phyloP scores from a whole-genome alignment of 441 rosid species.

The Aleurites moluccanus region DNA sequence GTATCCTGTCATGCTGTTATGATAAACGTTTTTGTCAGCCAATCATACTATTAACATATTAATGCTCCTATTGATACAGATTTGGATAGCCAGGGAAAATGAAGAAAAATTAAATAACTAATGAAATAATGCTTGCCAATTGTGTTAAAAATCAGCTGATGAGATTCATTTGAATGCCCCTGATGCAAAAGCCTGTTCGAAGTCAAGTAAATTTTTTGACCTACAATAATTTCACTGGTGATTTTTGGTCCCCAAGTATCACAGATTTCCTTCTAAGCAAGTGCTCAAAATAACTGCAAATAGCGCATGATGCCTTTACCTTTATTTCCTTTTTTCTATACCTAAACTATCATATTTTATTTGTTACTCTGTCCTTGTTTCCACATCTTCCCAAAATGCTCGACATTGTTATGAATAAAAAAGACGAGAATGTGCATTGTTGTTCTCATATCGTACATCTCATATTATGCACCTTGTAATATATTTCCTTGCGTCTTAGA shows the following conservation, averaged over 20 bases:
- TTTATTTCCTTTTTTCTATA: background rate
- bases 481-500: background rate
- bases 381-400: background rate
- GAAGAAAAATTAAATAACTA: background rate
- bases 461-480: background rate
- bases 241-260: background rate
- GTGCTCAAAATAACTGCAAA: constrained; percentile 8
- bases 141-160: background rate
- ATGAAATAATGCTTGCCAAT: background rate
- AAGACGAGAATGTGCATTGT: background rate
- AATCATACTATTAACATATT: background rate
- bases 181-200: background rate
- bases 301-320: background rate
- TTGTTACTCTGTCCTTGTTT: background rate
- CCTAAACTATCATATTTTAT: background rate
- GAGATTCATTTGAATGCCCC: background rate
- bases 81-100: background rate
- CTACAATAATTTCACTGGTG: background rate
- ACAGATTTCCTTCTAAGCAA: background rate
- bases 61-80: background rate
- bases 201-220: background rate
- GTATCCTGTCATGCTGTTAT: background rate
- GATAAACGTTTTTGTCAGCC: background rate
- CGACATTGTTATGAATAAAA: background rate
- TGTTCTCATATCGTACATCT: background rate